phyloP scores from a whole-genome alignment of 2,329 filamentous ascomycete species.

The Allantophomopsis lycopodina region DNA sequence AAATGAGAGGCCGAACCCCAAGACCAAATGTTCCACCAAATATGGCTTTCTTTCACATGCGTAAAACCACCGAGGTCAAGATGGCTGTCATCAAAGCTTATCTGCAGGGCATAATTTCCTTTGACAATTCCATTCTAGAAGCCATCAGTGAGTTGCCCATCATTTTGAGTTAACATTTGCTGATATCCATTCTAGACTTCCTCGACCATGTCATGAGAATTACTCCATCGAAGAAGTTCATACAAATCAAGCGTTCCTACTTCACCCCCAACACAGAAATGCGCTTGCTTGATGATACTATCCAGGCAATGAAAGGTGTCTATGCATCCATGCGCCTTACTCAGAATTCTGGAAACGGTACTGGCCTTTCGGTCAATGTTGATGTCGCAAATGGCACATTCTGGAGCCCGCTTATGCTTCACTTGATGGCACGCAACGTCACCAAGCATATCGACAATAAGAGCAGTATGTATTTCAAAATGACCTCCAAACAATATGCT shows the following conservation, averaged over 20 bases:
- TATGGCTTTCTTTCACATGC: slow-evolving; percentile 46
- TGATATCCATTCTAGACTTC: slow-evolving; percentile 38
- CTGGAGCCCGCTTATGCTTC: slow-evolving; percentile 40
- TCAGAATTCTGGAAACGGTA: slow-evolving; percentile 32
- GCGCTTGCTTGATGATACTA: slow-evolving; percentile 40
- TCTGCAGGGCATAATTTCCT: slow-evolving; percentile 41
- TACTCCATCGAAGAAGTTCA: slow-evolving; percentile 52
- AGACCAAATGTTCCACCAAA: slow-evolving; percentile 18
- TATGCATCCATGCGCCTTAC: slow-evolving; percentile 76
- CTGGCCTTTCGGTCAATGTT: slow-evolving; percentile 67
- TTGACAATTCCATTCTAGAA: slow-evolving; percentile 58
- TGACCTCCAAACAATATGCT: not conserved
- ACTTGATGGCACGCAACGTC: slow-evolving; percentile 18
- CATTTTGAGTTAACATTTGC: slow-evolving; percentile 1
- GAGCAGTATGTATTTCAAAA: slow-evolving; percentile 21
- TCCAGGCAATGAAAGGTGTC: slow-evolving; percentile 77
- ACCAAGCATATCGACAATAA: slow-evolving; percentile 12
- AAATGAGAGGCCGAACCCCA: slow-evolving; percentile 29
- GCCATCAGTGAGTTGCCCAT: slow-evolving; percentile 49
- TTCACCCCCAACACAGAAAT: slow-evolving; percentile 30
- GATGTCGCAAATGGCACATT: slow-evolving; percentile 90
- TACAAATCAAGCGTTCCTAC: slow-evolving; percentile 70
- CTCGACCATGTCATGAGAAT: slow-evolving; percentile 82
- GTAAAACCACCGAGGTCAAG: slow-evolving; percentile 52
- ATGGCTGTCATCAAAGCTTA: slow-evolving; percentile 55